Evolutionary conservation across 352 stramenopile species (phyloP), one percentile per base, ranked within the genome.

Genomic region (Pilasporangium apinafurcum): DNA sequence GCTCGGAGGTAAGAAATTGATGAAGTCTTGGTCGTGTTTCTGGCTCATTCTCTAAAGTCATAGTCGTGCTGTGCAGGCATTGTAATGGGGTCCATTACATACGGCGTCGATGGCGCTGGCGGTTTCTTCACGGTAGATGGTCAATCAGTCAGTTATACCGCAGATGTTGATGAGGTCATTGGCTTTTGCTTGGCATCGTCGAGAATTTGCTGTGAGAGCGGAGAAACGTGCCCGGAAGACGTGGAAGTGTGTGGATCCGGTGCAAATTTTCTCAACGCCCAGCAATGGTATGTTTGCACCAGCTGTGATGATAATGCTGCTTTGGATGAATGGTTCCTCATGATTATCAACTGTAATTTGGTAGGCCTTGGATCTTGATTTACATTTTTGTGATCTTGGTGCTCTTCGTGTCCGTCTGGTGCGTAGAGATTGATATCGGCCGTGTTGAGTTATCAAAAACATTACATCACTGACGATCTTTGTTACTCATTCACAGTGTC

Each of bases 61-160:
- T 35, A 32, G 5, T n/a, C 2, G 25, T 4, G n/a, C 20, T 25
- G 9, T 51, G 24, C 25, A 64, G 50, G 82, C 32, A 84, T 94
- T 31, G 63, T 74, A 17, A 90, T 94, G 72, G 82, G 72, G 14
- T 55, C 74, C 9, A 86, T 94, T 37, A 85, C 82, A 16, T 87
- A 77, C 41, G 63, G 68, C 0, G 73, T 89, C 18, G 48, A 56
- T 3, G 74, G 68, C 6, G 82, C 82, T 14, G 80, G 79, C 42
- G 82, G 82, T 16, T 94, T 94, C 44, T 94, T 94, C 44, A 84
- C 79, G 0, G 82, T 94, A 12, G 80, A 94, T 27, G 82, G 77
- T 0, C 79, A 85, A 48, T 84, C 77, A 0, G 77, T 94, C 65
- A 91, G 78, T 47, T 90, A 83, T 49, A 53, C 68, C 51, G 68